These are phyloP conservation scores for Aspergillus panamensis DNA, from an alignment of 495 filamentous ascomycete genomes.

Conservation along the genomic window DNA sequence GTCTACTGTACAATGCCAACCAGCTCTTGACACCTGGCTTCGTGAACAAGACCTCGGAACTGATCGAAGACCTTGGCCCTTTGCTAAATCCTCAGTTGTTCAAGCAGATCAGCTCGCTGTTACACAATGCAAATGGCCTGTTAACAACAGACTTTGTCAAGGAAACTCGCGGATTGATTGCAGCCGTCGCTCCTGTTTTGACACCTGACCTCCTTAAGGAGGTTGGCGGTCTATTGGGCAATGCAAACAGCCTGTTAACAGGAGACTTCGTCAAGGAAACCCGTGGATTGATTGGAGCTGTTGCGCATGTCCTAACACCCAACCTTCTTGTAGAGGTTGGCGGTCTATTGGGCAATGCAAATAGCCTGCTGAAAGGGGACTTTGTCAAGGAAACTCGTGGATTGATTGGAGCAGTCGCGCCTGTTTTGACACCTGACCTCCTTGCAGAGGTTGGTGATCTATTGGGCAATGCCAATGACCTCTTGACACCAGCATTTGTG, in stretches of 20 bases:
- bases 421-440: conserved; percentile 36
- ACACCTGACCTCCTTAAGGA: conserved; percentile 36
- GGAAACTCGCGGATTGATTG: conserved; percentile 36
- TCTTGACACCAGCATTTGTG: conserved; percentile 41
- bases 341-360: conserved; percentile 38
- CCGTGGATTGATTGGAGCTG: conserved; percentile 21
- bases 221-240: conserved; percentile 38
- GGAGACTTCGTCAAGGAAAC: conserved; percentile 41
- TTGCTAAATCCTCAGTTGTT: conserved; percentile 37
- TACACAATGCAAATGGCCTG: conserved; percentile 34
- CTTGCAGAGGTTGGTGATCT: conserved; percentile 38
- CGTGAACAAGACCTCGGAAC: conserved; percentile 33
- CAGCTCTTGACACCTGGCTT: conserved; percentile 27
- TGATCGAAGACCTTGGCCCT: conserved; percentile 29
- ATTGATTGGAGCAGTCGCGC: conserved; percentile 27
- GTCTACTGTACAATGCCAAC: conserved; percentile 42
- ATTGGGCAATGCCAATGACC: conserved; percentile 33
- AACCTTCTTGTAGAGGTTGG: conserved; percentile 38
- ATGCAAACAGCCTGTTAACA: conserved; percentile 42
- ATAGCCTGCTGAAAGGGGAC: conserved; percentile 26
- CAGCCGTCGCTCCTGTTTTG: conserved; percentile 28
- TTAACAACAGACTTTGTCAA: conserved; percentile 34
- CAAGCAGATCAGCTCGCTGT: conserved; percentile 34
- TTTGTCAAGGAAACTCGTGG: conserved; percentile 36
- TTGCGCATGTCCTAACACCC: conserved; percentile 32